These are phyloP conservation scores for Phytophthora capsici DNA, from an alignment of 352 stramenopile genomes.

Conservation along the genomic window DNA sequence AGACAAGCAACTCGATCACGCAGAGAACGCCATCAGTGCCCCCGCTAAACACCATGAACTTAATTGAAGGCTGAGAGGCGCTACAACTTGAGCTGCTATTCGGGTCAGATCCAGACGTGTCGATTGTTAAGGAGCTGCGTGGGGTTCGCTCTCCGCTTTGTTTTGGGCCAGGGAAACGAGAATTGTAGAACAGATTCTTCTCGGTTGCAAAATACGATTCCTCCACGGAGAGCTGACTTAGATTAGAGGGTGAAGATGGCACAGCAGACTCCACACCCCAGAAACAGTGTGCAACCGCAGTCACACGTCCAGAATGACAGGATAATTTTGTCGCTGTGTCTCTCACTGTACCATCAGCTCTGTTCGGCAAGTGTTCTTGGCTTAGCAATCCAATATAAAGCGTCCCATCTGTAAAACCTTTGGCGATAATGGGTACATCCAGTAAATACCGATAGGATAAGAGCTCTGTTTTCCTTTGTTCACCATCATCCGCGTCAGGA, in stretches of 20 bases:
- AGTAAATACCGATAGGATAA: conserved; percentile 46
- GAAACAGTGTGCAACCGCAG: conserved; percentile 54
- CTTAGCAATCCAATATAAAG: conserved; percentile 35
- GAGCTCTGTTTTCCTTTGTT: conserved; percentile 4
- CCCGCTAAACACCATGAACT: conserved; percentile 76
- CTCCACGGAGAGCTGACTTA: conserved; percentile 12
- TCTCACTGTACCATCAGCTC: neutral
- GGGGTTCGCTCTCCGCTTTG: conserved; percentile 15
- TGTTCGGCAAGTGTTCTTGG: conserved; percentile 29
- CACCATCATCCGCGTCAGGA: conserved; percentile 5
- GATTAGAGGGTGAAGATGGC: conserved; percentile 1
- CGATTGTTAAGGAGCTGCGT: conserved; percentile 7
- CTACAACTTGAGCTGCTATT: neutral
- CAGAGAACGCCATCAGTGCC: conserved; percentile 63
- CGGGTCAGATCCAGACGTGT: neutral
- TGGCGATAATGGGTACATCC: conserved; percentile 63
- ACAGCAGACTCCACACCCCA: conserved; percentile 27
- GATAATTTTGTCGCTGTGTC: conserved; percentile 23
- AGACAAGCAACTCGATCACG: conserved; percentile 61
- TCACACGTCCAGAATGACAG: conserved; percentile 52
- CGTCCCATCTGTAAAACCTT: conserved; percentile 60
- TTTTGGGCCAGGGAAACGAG: conserved; percentile 49
- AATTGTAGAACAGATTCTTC: conserved; percentile 71
- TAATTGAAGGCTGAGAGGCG: conserved; percentile 34
- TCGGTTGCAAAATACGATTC: conserved; percentile 46